Base-by-base conservation (phyloP, 805 yeast species). In the Saitoella complicata region DNA sequence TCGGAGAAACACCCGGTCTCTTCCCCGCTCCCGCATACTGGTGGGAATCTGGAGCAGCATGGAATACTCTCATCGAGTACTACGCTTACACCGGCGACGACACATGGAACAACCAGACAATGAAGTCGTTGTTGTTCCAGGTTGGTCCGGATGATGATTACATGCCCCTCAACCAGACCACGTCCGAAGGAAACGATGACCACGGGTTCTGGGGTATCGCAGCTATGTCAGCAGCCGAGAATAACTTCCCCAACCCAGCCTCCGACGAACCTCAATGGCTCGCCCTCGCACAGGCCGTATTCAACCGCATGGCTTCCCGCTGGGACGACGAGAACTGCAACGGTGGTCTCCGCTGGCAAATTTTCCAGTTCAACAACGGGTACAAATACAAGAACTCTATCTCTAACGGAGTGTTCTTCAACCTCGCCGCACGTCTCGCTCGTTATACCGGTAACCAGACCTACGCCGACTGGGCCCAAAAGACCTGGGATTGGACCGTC, bases 41-140 rank as follows among this genome's bases (percentile, higher is more conserved):
- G 98, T 83, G 94, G 94, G 78, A 80, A 60, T 85, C 87, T 37
- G 94, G 93, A 54, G 88, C 83, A 52, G 86, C 86, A 0, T 78
- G 67, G 61, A 71, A 71, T 9, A 65, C 69, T 2, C 59, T 82
- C 65, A 58, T 88, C 36, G 94, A 85, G 60, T 81, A 77, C 57
- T 72, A 82, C 67, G 75, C 64, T 53, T 72, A 75, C 54, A 80
- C 88, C 60, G 67, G 75, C 41, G 78, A 87, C 61, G 71, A 70
- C 49, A 72, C 86, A 0, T 80, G 70, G 54, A 75, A 72, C 45
- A 65, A 67, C 1, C 45, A 72, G 11, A 66, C 85, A 47, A 71
- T 71, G 54, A 65, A 69, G 8, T 85, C 91, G 10, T 55, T 84
- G 53, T 59, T 70, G 45, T 72, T 70, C 55, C 95, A 84, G 62